Conservation (phyloP, 208 protist species). For the Sergeia podlipaevii region DNA sequence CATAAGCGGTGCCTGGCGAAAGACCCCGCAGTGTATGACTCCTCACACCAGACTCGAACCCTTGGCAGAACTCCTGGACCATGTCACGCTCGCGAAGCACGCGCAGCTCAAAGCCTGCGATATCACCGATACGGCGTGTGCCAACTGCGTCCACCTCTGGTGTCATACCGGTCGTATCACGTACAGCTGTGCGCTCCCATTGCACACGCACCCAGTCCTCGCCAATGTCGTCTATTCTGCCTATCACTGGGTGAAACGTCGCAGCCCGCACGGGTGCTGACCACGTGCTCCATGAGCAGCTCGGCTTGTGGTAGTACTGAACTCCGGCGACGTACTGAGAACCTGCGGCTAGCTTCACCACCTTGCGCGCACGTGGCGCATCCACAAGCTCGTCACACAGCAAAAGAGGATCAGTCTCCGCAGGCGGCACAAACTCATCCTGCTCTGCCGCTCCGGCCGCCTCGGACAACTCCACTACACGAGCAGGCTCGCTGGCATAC, state of each 20-base stretch:
- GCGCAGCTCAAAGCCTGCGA: slow-evolving; percentile 65
- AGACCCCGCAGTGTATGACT: slow-evolving; percentile 66
- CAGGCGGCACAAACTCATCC: slow-evolving; percentile 2
- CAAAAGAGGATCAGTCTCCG: slow-evolving; percentile 7
- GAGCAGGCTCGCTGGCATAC: slow-evolving; percentile 5
- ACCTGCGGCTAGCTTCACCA: slow-evolving; percentile 77
- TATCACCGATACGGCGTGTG: slow-evolving; percentile 38
- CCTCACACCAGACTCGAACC: slow-evolving; percentile 49
- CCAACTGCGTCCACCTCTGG: slow-evolving; percentile 44
- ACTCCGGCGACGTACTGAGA: slow-evolving; percentile 52
- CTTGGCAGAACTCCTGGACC: slow-evolving; percentile 45
- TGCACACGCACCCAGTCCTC: slow-evolving; percentile 79
- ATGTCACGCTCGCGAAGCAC: slow-evolving; percentile 75
- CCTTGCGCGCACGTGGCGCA: slow-evolving; percentile 42
- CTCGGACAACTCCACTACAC: neutral
- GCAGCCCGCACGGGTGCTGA: slow-evolving; percentile 42
- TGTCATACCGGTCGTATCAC: slow-evolving; percentile 27
- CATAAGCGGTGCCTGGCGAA: slow-evolving; percentile 64
- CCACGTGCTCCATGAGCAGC: slow-evolving; percentile 64
- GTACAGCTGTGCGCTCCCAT: slow-evolving; percentile 61
- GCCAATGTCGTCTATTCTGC: slow-evolving; percentile 60
- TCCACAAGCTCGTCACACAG: slow-evolving; percentile 48
- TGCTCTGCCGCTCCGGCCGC: slow-evolving; percentile 8
- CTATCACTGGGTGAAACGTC: slow-evolving; percentile 54
- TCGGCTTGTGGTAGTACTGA: slow-evolving; percentile 34